Conservation (phyloP, 1,139 yeast species). For the Arxiozyma slooffiae region DNA sequence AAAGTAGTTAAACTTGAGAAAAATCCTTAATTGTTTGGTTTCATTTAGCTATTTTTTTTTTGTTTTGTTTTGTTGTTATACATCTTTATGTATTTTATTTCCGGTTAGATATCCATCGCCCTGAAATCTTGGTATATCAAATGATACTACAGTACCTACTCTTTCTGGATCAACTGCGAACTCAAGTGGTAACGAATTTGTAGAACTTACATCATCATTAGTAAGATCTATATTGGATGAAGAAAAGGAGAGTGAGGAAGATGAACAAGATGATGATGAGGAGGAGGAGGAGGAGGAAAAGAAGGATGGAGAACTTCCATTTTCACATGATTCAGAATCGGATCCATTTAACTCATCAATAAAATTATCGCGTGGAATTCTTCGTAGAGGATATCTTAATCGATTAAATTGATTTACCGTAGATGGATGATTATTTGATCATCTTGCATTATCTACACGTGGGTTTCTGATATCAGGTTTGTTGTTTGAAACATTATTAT, state of each 20-base stretch:
- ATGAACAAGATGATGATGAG: conserved; percentile 10
- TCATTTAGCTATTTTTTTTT: background rate
- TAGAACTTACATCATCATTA: conserved; percentile 9
- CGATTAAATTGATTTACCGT: background rate
- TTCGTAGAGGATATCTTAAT: conserved; percentile 3
- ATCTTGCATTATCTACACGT: background rate
- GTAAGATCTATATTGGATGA: conserved; percentile 3
- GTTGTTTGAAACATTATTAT: too few relatives aligned
- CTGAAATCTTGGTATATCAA: conserved; percentile 3
- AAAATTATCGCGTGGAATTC: conserved; percentile 11
- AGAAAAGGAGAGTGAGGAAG: conserved; percentile 5
- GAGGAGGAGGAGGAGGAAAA: background rate
- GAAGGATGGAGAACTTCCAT: conserved; percentile 1
- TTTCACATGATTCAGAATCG: conserved; percentile 3
- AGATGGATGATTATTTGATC: background rate
- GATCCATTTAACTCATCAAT: conserved; percentile 8
- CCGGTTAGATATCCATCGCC: conserved; percentile 1
- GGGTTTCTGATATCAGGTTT: too few relatives aligned
- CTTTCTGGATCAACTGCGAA: conserved; percentile 20
- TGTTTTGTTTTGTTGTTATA: too few relatives aligned
- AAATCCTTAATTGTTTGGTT: background rate
- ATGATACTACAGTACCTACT: conserved; percentile 12
- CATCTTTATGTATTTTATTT: background rate
- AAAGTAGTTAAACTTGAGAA: background rate
- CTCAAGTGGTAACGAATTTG: conserved; percentile 23